phyloP scores from a whole-genome alignment of 495 filamentous ascomycete species.

The Neurospora africana region DNA sequence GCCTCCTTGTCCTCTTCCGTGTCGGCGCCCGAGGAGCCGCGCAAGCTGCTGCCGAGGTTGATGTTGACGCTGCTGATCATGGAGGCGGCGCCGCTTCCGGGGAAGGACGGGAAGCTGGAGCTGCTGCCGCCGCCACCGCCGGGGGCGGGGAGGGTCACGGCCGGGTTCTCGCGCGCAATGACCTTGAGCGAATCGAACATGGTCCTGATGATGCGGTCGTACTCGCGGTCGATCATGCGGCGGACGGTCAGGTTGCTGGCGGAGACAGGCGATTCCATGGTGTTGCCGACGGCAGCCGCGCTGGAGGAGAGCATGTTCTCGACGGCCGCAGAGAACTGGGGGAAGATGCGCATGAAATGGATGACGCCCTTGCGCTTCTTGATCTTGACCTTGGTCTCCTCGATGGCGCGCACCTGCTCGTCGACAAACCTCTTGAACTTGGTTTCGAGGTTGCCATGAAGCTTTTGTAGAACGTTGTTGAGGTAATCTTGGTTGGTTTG shows the following conservation, averaged over 20 bases:
- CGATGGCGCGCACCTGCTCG: slow-evolving; percentile 87
- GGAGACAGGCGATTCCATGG: background rate
- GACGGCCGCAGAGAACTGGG: slow-evolving; percentile 65
- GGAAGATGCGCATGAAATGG: slow-evolving; percentile 86
- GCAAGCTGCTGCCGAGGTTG: background rate
- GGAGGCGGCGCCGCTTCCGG: background rate
- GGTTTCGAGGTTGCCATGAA: slow-evolving; percentile 63
- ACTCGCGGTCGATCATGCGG: slow-evolving; percentile 72
- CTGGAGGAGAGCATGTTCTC: slow-evolving; percentile 68
- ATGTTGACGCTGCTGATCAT: slow-evolving; percentile 12
- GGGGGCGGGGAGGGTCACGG: slow-evolving; percentile 28
- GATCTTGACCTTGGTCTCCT: slow-evolving; percentile 98
- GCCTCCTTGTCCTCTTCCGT: slow-evolving; percentile 86
- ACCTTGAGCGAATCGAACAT: slow-evolving; percentile 97
- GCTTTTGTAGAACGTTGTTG: slow-evolving; percentile 62
- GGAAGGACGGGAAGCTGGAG: background rate
- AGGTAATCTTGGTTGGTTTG: slow-evolving; percentile 91
- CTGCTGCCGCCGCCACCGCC: background rate
- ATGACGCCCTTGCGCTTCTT: slow-evolving; percentile 97
- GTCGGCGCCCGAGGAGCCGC: slow-evolving; percentile 10
- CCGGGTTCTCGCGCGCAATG: slow-evolving; percentile 86
- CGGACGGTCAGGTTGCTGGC: slow-evolving; percentile 45
- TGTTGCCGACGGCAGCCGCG: background rate
- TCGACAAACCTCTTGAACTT: slow-evolving; percentile 86
- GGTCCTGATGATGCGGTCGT: slow-evolving; percentile 77